Evolutionary conservation across 192 early-diverging fungal species (phyloP), one percentile per base, ranked within the genome.

Genomic region (Rhizophagus clarus): DNA sequence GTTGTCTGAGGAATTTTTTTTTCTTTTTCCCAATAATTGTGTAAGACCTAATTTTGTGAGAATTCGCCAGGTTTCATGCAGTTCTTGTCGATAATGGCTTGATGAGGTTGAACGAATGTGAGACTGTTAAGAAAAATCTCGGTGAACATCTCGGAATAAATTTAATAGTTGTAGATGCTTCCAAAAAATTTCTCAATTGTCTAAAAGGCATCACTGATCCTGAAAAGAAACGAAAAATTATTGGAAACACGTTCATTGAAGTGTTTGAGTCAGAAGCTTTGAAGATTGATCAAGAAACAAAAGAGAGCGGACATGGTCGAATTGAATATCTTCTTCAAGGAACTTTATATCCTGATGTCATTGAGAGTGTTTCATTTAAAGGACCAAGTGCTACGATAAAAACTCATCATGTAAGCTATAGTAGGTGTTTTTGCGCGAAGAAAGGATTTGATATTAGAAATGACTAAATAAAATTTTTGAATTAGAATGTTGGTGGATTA

Each of bases 311-410:
- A 22, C 87, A 85, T 37, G 93, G 93, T 26, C 91, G 94, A 72
- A 94, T 99, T 74, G 95, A 99, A 84, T 99, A 93, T 85, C 88
- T 99, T 80, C 88, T 99, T 75, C 98, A 98, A 88, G 98, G 98
- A 73, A 99, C 98, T 31, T 87, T 99, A 51, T 99, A 98, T 83
- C 98, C 98, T 73, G 98, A 99, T 88, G 98, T 99, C 51, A 99
- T 99, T 81, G 98, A 99, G 90, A 94, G 92, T 79, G 95, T 99
- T 77, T 96, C 95, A 37, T 99, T 99, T 93, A 99, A 99, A 95
- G 98, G 98, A 17, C 98, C 98, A 40, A 94, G 92, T 84, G 98
- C 96, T 22, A 97, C 96, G 77, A 99, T 99, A 88, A 99, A 99
- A 90, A 97, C 98, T 51, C 98, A 99, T 86, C 98, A 99, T 89